Percentiles rank a stretch among this genome's conserved stretches.
Evolutionary conservation across 805 yeast species (phyloP).

Genomic region (Huiozyma sinensis): DNA sequence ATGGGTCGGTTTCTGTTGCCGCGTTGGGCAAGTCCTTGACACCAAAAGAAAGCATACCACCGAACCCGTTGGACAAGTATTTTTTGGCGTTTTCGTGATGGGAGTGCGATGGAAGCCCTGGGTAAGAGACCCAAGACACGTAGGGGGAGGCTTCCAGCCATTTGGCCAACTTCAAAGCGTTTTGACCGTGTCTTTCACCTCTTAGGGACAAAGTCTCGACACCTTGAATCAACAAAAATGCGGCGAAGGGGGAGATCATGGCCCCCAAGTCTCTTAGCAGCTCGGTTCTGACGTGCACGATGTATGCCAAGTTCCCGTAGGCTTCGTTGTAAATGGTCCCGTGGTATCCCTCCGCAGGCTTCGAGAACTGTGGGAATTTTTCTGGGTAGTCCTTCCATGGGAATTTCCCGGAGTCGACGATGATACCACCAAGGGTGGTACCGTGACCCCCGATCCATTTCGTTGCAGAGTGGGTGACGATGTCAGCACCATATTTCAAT

Average conservation of each 20-base stretch:
- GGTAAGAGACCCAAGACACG: constrained; percentile 85
- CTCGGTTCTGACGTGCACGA: constrained; percentile 73
- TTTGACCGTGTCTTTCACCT: constrained; percentile 82
- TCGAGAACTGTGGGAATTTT: constrained; percentile 81
- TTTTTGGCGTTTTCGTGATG: constrained; percentile 76
- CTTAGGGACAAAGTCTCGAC: constrained; percentile 88
- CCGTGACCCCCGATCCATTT: constrained; percentile 99
- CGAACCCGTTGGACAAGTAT: constrained; percentile 69
- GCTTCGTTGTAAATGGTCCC: constrained; percentile 77
- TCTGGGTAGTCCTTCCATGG: constrained; percentile 81
- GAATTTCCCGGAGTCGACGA: constrained; percentile 86
- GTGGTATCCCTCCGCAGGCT: constrained; percentile 91
- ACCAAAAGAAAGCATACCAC: constrained; percentile 84
- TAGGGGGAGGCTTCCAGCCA: constrained; percentile 61
- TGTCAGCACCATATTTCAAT: constrained; percentile 81
- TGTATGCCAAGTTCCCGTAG: constrained; percentile 69
- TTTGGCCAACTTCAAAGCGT: constrained; percentile 71
- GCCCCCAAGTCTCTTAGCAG: constrained; percentile 90
- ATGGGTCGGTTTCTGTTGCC: constrained; percentile 44
- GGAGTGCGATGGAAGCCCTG: constrained; percentile 72
- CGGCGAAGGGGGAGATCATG: constrained; percentile 73
- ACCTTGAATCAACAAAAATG: constrained; percentile 83
- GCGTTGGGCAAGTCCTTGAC: constrained; percentile 50
- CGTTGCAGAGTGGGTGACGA: constrained; percentile 88
- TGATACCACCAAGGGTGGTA: constrained; percentile 84